phyloP scores from a whole-genome alignment of 257 asterid genomes.

The Avicennia marina region DNA sequence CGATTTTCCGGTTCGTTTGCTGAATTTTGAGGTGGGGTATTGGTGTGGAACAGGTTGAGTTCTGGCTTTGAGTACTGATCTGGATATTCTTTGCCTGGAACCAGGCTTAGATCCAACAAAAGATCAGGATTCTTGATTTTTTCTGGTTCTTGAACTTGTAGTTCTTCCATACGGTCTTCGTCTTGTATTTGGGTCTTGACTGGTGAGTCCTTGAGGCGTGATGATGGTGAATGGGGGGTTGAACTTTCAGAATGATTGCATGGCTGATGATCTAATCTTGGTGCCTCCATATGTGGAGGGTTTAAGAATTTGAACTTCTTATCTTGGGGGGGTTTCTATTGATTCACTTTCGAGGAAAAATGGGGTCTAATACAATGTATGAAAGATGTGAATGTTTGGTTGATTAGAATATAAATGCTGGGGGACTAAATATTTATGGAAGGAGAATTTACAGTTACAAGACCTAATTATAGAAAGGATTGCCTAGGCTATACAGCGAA shows the following conservation, averaged over 20 bases:
- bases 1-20: conserved; percentile 30
- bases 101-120: conserved; percentile 47
- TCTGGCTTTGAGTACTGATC: conserved; percentile 24
- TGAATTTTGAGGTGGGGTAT: background rate
- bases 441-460: conserved; percentile 43
- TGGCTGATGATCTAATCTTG: conserved; percentile 8
- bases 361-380: conserved; percentile 29
- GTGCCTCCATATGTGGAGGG: conserved; percentile 36
- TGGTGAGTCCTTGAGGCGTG: too few species aligned
- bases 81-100: conserved; percentile 21
- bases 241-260: conserved; percentile 13
- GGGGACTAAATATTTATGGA: conserved; percentile 47
- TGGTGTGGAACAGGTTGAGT: conserved; percentile 30
- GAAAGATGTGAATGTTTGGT: conserved; percentile 30
- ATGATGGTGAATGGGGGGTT: background rate
- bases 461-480: conserved; percentile 33
- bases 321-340: too few species aligned
- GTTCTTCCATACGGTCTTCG: background rate
- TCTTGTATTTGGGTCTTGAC: background rate
- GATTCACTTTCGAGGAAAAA: too few species aligned
- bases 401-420: conserved; percentile 38
- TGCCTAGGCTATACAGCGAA: too few species aligned
- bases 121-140: conserved; percentile 22
- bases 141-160: conserved; percentile 9
- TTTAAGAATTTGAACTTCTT: too few species aligned